Evolutionary conservation across 2,329 filamentous ascomycete genomes (phyloP).

Genomic region (Beauveria varroae): DNA sequence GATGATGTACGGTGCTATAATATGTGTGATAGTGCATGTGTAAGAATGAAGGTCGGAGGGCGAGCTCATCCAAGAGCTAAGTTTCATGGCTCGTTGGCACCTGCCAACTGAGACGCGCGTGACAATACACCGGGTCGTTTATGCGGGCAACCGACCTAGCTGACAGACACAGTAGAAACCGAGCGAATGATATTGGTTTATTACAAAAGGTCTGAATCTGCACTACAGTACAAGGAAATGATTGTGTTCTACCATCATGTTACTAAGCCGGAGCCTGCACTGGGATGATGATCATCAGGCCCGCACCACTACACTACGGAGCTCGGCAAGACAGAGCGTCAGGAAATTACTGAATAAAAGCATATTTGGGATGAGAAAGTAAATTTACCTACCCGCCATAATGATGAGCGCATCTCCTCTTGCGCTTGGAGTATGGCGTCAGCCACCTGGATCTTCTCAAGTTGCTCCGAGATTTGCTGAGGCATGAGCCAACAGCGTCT

Average conservation of each 20-base stretch:
- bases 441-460: neutral
- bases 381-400: neutral
- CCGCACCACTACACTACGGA: too few species aligned
- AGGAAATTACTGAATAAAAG: too few species aligned
- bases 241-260: too few species aligned
- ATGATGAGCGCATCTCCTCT: neutral
- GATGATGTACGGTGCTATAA: neutral
- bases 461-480: neutral
- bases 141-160: neutral
- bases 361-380: too few species aligned
- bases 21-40: neutral
- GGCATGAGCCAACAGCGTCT: neutral
- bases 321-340: too few species aligned
- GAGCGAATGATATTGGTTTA: too few species aligned
- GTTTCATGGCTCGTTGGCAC: neutral
- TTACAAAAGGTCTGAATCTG: too few species aligned
- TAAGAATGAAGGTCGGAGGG: neutral
- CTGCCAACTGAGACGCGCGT: neutral
- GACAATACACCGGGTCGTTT: neutral
- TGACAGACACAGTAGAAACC: neutral
- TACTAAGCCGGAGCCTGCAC: too few species aligned
- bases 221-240: too few species aligned
- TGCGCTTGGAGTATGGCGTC: constrained; percentile 1
- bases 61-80: neutral
- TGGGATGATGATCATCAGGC: too few species aligned